Base-by-base conservation (phyloP, 2,329 filamentous ascomycete species). In the Ciborinia camelliae region DNA sequence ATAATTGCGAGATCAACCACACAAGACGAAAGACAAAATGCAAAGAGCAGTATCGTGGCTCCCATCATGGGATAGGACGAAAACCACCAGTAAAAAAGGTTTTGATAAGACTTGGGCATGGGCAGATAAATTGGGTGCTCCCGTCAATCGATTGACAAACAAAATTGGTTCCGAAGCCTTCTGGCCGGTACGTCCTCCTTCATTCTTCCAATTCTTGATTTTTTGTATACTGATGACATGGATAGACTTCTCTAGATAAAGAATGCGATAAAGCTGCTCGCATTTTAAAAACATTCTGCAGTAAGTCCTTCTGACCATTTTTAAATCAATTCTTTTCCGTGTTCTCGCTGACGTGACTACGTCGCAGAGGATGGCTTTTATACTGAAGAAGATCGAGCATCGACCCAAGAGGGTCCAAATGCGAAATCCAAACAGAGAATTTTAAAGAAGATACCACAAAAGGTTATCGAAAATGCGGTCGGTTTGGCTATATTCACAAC, bases 401-500 rank as follows among this genome's bases (percentile, higher is more conserved):
- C 35, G 32, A 73, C 32, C 71, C 73, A 39, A 37, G 58, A 41
- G 54, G 67, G 74, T 77, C 57, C 81, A 80, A 55, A 53, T 58
- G 26, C 39, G 20, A 57, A 81, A 81, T 53, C 79, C 68, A 80
- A 85, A 75, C 87, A 88, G 23, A 86, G 91, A 71, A 66, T 73
- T 1, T 77, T 82, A 60, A 91, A 94, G 78, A 95, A 92, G 79
- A 97, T 98, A 35, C 94, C 94, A 0, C 81, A 88, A 65, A 84
- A 89, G 73, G 91, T 97, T 65, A 91, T 98, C 71, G 86, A 90
- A 74, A 91, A 95, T 78, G 92, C 93, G 35, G 92, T 94, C 70
- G 94, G 92, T 14, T 84, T 98, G 65, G 93, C 92, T 63, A 91
- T 98, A 70, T 97, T 97, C 79, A 97, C 93, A 0, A 96, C 92